Evolutionary conservation across 202 grass and related monocot species (phyloP).

Genomic region (Bolboschoenoplectus hybrid): DNA sequence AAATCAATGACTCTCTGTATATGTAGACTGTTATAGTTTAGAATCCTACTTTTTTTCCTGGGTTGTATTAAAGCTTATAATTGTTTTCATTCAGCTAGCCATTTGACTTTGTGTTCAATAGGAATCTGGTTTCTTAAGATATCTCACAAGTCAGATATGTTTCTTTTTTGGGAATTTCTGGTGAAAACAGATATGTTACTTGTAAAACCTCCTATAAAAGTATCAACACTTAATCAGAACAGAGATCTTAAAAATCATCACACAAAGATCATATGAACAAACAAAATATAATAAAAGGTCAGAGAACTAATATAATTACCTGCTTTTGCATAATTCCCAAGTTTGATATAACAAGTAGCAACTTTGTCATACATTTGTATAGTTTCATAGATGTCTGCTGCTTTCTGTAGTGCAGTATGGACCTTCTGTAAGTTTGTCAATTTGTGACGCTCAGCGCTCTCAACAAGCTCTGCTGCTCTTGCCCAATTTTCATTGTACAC

Average conservation of each 20-base stretch:
- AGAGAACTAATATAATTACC: slow-evolving; percentile 40
- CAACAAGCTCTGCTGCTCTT: slow-evolving; percentile 73
- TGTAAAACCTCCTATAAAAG: too few relatives aligned
- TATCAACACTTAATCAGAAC: neutral
- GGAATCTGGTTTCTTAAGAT: too few relatives aligned
- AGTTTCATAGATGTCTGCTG: slow-evolving; percentile 73
- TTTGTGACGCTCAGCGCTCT: slow-evolving; percentile 59
- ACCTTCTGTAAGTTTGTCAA: slow-evolving; percentile 54
- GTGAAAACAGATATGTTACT: too few relatives aligned
- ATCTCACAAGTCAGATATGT: too few relatives aligned
- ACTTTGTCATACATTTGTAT: slow-evolving; percentile 74
- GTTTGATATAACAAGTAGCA: slow-evolving; percentile 72
- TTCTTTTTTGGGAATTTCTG: neutral
- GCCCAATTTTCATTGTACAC: slow-evolving; percentile 64
- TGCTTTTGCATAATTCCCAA: slow-evolving; percentile 70
- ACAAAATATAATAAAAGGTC: neutral
- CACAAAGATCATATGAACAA: neutral
- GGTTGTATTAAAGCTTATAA: too few relatives aligned
- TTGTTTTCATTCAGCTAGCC: too few relatives aligned
- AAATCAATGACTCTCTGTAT: neutral
- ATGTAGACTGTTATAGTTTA: too few relatives aligned
- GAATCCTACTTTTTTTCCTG: too few relatives aligned
- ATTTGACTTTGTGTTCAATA: too few relatives aligned
- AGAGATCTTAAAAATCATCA: too few relatives aligned
- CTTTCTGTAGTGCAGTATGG: slow-evolving; percentile 48